Evolutionary conservation across 345 rosid genomes (phyloP).

Genomic region (Schrenkiella parvula): DNA sequence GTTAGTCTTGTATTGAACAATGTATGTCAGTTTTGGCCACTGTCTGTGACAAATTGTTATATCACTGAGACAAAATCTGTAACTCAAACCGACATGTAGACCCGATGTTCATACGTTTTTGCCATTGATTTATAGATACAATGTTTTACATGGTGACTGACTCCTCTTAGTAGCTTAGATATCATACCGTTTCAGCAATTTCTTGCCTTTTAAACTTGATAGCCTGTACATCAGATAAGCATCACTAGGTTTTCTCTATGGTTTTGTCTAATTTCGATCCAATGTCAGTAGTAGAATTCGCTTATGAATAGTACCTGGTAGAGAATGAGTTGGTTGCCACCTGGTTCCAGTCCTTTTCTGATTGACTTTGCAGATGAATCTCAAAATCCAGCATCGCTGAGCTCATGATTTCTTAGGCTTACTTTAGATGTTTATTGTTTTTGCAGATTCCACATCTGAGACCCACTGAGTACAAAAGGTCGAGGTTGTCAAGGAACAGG

Average conservation of each 20-base stretch:
- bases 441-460: constrained; percentile 80
- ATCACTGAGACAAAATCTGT: no score
- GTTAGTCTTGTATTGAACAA: no score
- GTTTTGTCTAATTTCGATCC: neutral
- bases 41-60: no score
- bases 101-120: neutral
- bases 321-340: neutral
- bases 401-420: no score
- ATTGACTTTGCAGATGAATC: neutral
- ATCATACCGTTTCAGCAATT: neutral
- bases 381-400: neutral
- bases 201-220: neutral
- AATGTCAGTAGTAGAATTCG: neutral
- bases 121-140: neutral
- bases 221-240: neutral
- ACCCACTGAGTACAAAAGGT: constrained; percentile 78
- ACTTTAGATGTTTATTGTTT: neutral
- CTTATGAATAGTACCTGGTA: neutral
- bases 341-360: neutral
- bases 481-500: constrained; percentile 65
- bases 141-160: neutral
- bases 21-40: no score
- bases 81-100: no score
- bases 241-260: neutral
- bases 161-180: neutral